Base-by-base conservation (phyloP, 2,329 filamentous ascomycete species). In the Penicillium paneum region DNA sequence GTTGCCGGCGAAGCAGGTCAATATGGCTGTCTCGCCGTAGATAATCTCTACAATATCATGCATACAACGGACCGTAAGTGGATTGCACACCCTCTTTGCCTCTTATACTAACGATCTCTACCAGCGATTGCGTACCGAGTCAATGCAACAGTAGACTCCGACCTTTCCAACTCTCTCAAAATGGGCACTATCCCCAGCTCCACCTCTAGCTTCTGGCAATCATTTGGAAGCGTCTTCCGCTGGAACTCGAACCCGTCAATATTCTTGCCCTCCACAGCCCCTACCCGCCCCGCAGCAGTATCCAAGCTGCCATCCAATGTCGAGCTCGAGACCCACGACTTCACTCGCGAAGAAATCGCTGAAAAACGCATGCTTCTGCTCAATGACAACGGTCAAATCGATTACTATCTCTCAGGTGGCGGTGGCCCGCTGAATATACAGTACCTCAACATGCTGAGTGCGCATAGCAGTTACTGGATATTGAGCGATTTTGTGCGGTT, bases 271-370 rank as follows among this genome's bases (percentile, higher is more conserved):
- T 83, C 95, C 1, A 88, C 90, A 0, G 85, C 82, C 84, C 61
- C 80, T 79, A 59, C 81, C 77, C 36, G 69, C 3, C 75, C 89
- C n/a, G 79, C 82, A 24, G 76, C 82, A 45, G 77, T 82, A 2
- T 72, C 87, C 64, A 81, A 83, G 47, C 78, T 83, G 29, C 78
- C 88, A 11, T 81, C 87, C 0, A 86, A 84, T 0, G 85, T 97
- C n/a, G 94, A 99, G 71, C 81, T 99, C 48, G 93, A 97, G 68
- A 93, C 93, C 0, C 94, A 97, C 68, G 89, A 99, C 71, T 99
- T 99, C 69, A 89, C 89, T 0, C 83, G 90, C 3, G 93, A 97
- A 71, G 92, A 97, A 66, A 83, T 96, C 49, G 93, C 92, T 0
- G 94, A 97, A 76, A 91, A 88, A 70, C 87, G 93, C 64, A 91